These are phyloP conservation scores for Acanthamoeba polyphaga DNA, from an alignment of 208 protist genomes.

Conservation along the genomic window DNA sequence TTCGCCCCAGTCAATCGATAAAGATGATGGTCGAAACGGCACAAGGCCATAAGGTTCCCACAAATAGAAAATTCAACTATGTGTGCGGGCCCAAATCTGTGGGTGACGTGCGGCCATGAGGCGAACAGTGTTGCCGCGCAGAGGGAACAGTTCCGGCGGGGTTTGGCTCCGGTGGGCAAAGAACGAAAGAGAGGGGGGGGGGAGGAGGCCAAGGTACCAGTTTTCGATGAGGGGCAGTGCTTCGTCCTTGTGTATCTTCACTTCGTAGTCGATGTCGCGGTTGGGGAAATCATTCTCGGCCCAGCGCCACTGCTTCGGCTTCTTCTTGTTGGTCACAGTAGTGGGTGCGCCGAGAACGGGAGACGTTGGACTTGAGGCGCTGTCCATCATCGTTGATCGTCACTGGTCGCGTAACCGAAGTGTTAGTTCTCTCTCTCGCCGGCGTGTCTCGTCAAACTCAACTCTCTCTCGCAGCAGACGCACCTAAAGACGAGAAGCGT, in stretches of 20 bases:
- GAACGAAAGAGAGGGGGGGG: background rate
- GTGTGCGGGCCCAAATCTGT: too few relatives aligned
- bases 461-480: background rate
- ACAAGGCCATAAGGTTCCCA: too few relatives aligned
- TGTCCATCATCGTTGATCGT: too few relatives aligned
- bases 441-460: too few relatives aligned
- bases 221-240: slow-evolving; percentile 29
- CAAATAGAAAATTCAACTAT: too few relatives aligned
- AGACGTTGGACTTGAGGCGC: background rate
- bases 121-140: too few relatives aligned
- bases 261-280: slow-evolving; percentile 27
- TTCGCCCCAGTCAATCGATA: too few relatives aligned
- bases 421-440: too few relatives aligned
- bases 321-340: background rate
- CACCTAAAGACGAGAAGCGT: background rate
- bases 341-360: background rate
- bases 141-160: background rate
- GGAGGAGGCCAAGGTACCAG: background rate
- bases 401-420: too few relatives aligned
- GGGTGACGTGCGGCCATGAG: too few relatives aligned
- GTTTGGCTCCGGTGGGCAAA: too few relatives aligned
- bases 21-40: background rate
- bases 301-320: slow-evolving; percentile 59
- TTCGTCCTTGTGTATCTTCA: slow-evolving; percentile 40
- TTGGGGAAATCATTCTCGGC: slow-evolving; percentile 50